Base-by-base conservation (phyloP, 495 filamentous ascomycete genomes). In the Lasiosphaeria hispida region DNA sequence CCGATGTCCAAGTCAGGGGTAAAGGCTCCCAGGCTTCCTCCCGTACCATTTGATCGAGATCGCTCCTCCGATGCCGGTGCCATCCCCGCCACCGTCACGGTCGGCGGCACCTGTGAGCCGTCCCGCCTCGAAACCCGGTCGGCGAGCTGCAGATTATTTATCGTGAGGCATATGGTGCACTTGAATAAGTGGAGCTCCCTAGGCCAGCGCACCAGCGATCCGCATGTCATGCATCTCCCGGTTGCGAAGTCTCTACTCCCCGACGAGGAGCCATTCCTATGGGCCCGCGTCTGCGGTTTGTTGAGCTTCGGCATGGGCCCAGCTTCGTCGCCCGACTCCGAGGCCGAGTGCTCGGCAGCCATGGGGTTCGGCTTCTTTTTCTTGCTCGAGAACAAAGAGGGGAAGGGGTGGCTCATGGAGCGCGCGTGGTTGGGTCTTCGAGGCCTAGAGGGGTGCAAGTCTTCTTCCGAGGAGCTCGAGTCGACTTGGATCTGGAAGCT, bases 161-260 rank as follows among this genome's bases (percentile, higher is more conserved):
- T 83, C 47, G 88, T 96, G 63, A 91, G 75, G 71, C 92, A 97
- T 47, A 88, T 84, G 35, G 89, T 88, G 71, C 92, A 97, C 62
- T 90, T 81, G 73, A 92, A 96, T 41, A 87, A 78, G 23, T 81
- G 80, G 61, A 93, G 68, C 55, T 86, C 79, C 57, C 80, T 82
- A n/a, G 92, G 91, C 89, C 91, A 96, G 48, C 86, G 85, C 47
- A 96, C 84, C 40, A 84, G 83, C 48, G 87, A 88, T 67, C 87
- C 88, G 68, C 92, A 96, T 10, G 89, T 91, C 77, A 87, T 85
- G 65, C 91, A 96, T 63, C 82, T 87, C 11, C 90, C 90, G 33
- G 86, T 86, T n/a, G 75, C 78, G 51, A 75, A 76, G 47, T 84
- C 80, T 48, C 62, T 65, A 60, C 60, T 69, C 44, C 62, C 62